phyloP scores from a whole-genome alignment of 1,284 basidiomycete species.

The Microbotryum intermedium region DNA sequence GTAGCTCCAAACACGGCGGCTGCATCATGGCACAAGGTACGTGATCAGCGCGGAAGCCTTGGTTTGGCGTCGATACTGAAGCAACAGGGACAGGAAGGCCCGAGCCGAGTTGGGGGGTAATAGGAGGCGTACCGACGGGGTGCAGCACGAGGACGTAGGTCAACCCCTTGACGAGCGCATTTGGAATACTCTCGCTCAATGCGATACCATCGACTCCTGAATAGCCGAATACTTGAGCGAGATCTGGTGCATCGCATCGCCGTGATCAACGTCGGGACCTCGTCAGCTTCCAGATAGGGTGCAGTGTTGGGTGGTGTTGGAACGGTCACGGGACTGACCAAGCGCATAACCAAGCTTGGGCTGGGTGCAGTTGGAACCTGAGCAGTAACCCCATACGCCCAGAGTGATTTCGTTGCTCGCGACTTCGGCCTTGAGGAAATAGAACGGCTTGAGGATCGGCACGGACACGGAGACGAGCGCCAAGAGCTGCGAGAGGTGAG shows the following conservation, averaged over 20 bases:
- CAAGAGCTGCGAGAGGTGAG: slow-evolving; percentile 3
- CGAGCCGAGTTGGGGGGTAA: not conserved
- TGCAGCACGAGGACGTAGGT: slow-evolving; percentile 34
- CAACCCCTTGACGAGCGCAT: slow-evolving; percentile 29
- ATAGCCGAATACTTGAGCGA: slow-evolving; percentile 14
- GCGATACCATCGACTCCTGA: slow-evolving; percentile 2
- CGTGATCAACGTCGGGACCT: not conserved
- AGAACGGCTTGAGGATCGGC: slow-evolving; percentile 32
- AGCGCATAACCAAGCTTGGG: slow-evolving; percentile 26
- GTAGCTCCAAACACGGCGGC: slow-evolving; percentile 28
- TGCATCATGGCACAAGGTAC: not conserved
- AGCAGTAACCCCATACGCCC: slow-evolving; percentile 31
- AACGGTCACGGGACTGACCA: slow-evolving; percentile 6
- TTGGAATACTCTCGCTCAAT: slow-evolving; percentile 16
- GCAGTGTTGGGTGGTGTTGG: not conserved
- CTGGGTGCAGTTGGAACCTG: slow-evolving; percentile 15
- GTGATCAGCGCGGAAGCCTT: no score
- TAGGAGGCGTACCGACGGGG: slow-evolving; percentile 20
- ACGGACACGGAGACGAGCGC: slow-evolving; percentile 27
- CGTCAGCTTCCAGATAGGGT: slow-evolving; percentile 12
- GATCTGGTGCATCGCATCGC: not conserved
- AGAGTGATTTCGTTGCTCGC: slow-evolving; percentile 18
- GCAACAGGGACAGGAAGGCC: not conserved
- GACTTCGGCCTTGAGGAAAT: slow-evolving; percentile 29
- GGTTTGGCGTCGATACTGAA: no score